These are phyloP conservation scores for Podaxis mareebaensis DNA, from an alignment of 768 basidiomycete genomes.

Conservation along the genomic window DNA sequence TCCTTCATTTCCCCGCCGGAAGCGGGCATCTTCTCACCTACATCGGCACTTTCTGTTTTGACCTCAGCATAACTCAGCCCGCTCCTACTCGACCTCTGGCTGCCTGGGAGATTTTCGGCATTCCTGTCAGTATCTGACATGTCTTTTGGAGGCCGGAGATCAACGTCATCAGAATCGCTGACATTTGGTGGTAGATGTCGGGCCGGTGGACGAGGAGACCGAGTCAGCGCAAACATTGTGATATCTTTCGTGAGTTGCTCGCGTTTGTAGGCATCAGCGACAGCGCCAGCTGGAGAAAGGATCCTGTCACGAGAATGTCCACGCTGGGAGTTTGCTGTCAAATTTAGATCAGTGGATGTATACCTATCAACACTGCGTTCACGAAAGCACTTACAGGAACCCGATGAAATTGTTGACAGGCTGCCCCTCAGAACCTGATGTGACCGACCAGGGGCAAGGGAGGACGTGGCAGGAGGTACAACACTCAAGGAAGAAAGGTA, in stretches of 20 bases:
- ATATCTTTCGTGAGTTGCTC: not conserved
- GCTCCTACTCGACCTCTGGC: conserved; percentile 1
- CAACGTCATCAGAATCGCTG: not conserved
- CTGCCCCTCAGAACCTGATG: not conserved
- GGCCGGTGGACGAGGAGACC: not conserved
- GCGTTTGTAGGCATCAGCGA: conserved; percentile 12
- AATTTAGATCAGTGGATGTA: not conserved
- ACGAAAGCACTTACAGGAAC: not conserved
- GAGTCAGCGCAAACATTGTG: not conserved
- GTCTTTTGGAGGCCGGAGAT: not conserved
- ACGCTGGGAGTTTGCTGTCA: not conserved
- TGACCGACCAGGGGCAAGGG: not conserved
- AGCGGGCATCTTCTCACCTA: not conserved
- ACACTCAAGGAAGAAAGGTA: not conserved
- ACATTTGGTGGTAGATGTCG: not conserved
- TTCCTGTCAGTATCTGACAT: not conserved
- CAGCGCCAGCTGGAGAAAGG: conserved; percentile 11
- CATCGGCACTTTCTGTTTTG: not conserved
- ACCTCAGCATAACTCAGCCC: conserved; percentile 5
- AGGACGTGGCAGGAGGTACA: not conserved
- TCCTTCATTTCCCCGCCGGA: not conserved
- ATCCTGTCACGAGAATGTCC: not conserved
- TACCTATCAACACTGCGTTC: not conserved
- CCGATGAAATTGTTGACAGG: conserved; percentile 6
- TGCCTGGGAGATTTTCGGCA: not conserved